phyloP scores from a whole-genome alignment of 1,284 basidiomycete genomes.

The Ganoderma leucocontextum region DNA sequence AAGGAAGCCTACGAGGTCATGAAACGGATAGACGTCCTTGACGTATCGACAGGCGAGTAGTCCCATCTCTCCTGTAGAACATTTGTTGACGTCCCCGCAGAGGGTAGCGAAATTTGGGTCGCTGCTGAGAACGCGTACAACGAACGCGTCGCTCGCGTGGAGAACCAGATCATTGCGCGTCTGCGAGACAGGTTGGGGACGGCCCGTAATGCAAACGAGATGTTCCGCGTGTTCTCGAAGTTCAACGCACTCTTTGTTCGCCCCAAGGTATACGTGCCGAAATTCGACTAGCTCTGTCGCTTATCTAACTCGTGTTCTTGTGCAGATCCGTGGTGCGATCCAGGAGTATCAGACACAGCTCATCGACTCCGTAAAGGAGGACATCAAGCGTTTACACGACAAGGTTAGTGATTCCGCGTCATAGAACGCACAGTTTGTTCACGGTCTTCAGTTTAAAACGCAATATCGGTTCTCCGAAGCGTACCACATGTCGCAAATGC shows the following conservation, averaged over 20 bases:
- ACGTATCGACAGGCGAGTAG: conserved; percentile 83
- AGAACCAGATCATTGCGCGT: conserved; percentile 97
- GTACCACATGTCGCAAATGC: conserved; percentile 98
- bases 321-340: conserved; percentile 92
- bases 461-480: conserved; percentile 96
- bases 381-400: conserved; percentile 94
- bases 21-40: conserved; percentile 95
- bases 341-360: conserved; percentile 99
- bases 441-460: conserved; percentile 78
- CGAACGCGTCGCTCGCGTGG: conserved; percentile 95
- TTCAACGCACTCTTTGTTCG: conserved; percentile 98
- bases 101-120: conserved; percentile 99
- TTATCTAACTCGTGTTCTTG: neutral
- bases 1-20: conserved; percentile 94
- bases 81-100: conserved; percentile 47
- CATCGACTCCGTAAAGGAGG: conserved; percentile 97
- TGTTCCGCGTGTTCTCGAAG: conserved; percentile 99
- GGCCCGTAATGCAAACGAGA: conserved; percentile 96
- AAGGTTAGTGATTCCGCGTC: conserved; percentile 60
- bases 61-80: conserved; percentile 19
- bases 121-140: conserved; percentile 98
- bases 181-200: conserved; percentile 94
- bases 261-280: conserved; percentile 80
- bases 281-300: neutral
- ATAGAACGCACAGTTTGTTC: neutral